Evolutionary conservation across 1,284 basidiomycete genomes (phyloP), one percentile per base, ranked within the genome.

Genomic region (Trichosporon sp.): DNA sequence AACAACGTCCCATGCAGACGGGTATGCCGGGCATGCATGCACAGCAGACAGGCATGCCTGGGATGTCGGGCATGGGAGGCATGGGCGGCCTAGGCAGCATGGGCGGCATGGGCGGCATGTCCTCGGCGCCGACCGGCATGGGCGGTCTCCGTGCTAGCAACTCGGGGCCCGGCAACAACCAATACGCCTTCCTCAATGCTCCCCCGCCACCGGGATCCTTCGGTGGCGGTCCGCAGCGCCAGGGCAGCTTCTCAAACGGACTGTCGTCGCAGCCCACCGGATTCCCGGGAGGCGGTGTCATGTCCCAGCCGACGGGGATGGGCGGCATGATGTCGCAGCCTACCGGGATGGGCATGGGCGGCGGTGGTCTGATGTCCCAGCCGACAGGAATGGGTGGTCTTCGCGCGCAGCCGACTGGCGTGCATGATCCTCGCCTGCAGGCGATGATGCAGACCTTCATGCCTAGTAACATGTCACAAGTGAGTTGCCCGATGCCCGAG

Each of bases 381-480:
- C 81, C 84, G 54, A 94, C 91, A 2, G 92, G 92, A n/a, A 73
- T 77, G 65, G 74, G 72, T 16, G 69, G 75, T 49, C 66, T 77
- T 27, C 68, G 73, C 37, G 62, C 76, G 34, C 77, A 79, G 65
- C 74, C 71, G 3, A 78, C 77, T 1, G 72, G 69, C 49, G 58
- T 68, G 63, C 83, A 90, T 63, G 91, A 93, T 79, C 92, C 91
- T 4, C 83, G 90, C 34, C 81, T 92, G 65, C 86, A 86, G 78
- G 87, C 92, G 85, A 92, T 95, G 88, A 87, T 88, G 29, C 89
- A 82, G 70, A 88, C 88, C 0, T 94, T 95, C 81, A 89, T 95
- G 85, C 91, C 80, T 14, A 79, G 78, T 46, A 82, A 83, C 69
- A 70, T 79, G 62, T 74, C 72, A 27, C 77, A 73, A 65, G 78